Conservation (phyloP, 306 rosid species). For the Cucurbita argyrosperma region DNA sequence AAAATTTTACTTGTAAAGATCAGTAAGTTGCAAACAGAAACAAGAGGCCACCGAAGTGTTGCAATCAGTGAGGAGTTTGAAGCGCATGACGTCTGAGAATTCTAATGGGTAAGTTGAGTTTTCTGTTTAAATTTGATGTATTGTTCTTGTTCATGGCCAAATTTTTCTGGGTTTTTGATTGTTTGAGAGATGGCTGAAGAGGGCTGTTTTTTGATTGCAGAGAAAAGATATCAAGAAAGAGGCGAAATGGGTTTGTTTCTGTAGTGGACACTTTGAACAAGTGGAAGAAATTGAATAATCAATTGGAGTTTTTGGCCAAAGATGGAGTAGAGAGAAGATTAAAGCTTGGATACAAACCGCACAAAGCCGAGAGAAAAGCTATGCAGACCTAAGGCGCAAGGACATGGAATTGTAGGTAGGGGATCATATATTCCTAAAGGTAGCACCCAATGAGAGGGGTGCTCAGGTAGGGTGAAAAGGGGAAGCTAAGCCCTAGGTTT, state of each 20-base stretch:
- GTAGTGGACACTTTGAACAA: conserved; percentile 39
- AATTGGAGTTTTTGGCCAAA: conserved; percentile 15
- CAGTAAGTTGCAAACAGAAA: background rate
- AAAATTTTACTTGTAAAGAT: background rate
- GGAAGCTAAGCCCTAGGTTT: too few species aligned
- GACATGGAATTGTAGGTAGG: too few species aligned
- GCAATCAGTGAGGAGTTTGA: background rate
- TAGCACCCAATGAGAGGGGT: too few species aligned
- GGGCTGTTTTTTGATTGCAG: background rate
- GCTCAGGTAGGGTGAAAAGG: too few species aligned
- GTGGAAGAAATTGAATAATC: conserved; percentile 45
- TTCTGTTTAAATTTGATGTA: too few species aligned
- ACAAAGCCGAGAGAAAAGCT: too few species aligned
- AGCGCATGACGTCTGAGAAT: conserved; percentile 1
- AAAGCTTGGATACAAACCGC: too few species aligned
- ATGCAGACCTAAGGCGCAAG: too few species aligned
- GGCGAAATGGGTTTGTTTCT: conserved; percentile 28
- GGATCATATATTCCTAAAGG: too few species aligned
- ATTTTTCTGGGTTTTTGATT: background rate
- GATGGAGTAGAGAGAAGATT: conserved; percentile 28
- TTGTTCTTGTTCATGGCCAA: background rate
- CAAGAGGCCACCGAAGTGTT: background rate
- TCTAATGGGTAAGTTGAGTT: background rate
- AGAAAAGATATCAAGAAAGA: background rate
- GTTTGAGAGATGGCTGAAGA: too few species aligned